These are phyloP conservation scores for Botrytis sinoallii DNA, from an alignment of 2,329 filamentous ascomycete genomes.

Conservation along the genomic window DNA sequence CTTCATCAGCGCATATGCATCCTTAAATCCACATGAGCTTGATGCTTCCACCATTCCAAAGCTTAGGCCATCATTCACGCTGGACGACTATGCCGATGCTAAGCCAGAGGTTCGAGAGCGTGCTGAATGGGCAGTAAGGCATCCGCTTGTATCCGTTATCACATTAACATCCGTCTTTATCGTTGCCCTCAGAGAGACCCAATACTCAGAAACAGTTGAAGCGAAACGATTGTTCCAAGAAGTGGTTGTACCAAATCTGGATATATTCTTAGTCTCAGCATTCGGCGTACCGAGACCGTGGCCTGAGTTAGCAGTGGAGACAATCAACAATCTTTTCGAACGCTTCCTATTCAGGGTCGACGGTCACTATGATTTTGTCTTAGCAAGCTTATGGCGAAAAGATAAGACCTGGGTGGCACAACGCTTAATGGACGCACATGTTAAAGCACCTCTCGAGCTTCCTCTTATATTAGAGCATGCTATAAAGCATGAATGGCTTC, in stretches of 20 bases:
- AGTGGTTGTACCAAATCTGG: conserved; percentile 68
- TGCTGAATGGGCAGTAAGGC: conserved; percentile 68
- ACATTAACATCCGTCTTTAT: conserved; percentile 71
- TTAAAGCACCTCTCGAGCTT: conserved; percentile 64
- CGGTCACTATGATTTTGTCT: conserved; percentile 78
- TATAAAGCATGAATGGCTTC: conserved; percentile 77
- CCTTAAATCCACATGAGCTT: conserved; percentile 69
- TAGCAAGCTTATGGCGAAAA: conserved; percentile 88
- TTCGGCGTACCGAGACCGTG: conserved; percentile 76
- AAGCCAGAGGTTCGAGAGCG: conserved; percentile 57
- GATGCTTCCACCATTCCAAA: conserved; percentile 83
- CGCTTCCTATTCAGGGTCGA: conserved; percentile 79
- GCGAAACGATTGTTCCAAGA: conserved; percentile 64
- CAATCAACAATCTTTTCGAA: conserved; percentile 73
- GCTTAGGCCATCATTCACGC: conserved; percentile 72
- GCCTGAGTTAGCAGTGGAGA: conserved; percentile 71
- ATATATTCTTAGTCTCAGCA: conserved; percentile 75
- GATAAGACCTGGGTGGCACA: conserved; percentile 83
- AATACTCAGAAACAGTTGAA: conserved; percentile 60
- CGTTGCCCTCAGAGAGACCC: conserved; percentile 58
- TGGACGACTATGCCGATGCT: conserved; percentile 59
- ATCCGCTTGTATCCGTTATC: conserved; percentile 83
- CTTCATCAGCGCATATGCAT: conserved; percentile 86
- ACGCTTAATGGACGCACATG: conserved; percentile 74
- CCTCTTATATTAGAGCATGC: conserved; percentile 75